phyloP scores from a whole-genome alignment of 768 basidiomycete species.

The Symmetrospora coprosmae region DNA sequence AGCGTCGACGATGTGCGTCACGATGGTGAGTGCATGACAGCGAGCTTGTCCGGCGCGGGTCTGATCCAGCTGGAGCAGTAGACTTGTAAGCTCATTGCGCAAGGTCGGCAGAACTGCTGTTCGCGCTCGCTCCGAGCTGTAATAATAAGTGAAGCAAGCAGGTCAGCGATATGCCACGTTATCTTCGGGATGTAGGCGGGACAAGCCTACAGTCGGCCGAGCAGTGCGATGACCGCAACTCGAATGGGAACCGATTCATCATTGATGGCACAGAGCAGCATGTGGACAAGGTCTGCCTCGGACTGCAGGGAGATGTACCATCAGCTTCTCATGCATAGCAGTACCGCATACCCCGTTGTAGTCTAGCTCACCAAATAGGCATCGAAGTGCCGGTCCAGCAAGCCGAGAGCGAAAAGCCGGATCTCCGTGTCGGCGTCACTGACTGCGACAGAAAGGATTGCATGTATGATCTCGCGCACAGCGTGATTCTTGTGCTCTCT shows the following conservation, averaged over 20 bases:
- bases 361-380: neutral
- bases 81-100: slow-evolving; percentile 12
- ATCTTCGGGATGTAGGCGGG: neutral
- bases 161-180: neutral
- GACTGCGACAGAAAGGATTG: neutral
- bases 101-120: neutral
- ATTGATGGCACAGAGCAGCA: slow-evolving; percentile 14
- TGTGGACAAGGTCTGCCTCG: neutral
- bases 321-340: too few relatives aligned
- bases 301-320: neutral
- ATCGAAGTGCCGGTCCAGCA: neutral
- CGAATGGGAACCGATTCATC: neutral
- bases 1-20: slow-evolving; percentile 4
- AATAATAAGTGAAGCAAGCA: too few relatives aligned
- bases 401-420: neutral
- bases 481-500: neutral
- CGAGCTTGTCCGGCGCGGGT: neutral
- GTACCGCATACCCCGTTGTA: neutral
- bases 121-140: neutral
- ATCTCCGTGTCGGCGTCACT: neutral
- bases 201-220: neutral
- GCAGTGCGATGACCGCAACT: neutral
- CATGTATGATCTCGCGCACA: neutral
- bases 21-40: neutral
- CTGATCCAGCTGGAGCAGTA: slow-evolving; percentile 4